Evolutionary conservation across 192 early-diverging fungal genomes (phyloP).

Genomic region (Chytriomyces sp.): DNA sequence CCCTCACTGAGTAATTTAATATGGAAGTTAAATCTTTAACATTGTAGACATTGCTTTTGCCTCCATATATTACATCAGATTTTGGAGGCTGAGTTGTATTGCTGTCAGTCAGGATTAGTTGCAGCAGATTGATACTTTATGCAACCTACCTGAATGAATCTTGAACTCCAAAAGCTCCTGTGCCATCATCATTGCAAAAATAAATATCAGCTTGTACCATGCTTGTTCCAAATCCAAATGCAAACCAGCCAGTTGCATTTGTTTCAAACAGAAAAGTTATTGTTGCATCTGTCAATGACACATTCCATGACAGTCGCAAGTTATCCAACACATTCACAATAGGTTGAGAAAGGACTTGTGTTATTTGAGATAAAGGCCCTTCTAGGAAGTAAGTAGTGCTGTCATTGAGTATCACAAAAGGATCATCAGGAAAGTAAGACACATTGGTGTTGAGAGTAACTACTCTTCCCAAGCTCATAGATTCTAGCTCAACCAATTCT

Average conservation of each 20-base stretch:
- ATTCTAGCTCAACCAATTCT: slow-evolving; percentile 37
- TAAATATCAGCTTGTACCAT: slow-evolving; percentile 42
- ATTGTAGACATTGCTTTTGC: slow-evolving; percentile 17
- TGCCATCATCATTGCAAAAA: slow-evolving; percentile 25
- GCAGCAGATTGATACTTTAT: too few relatives aligned
- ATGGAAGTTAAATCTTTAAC: background rate
- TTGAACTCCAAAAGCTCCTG: slow-evolving; percentile 27
- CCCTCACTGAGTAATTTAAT: background rate
- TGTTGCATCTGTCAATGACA: background rate
- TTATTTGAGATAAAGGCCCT: background rate
- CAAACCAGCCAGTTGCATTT: slow-evolving; percentile 48
- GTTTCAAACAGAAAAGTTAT: slow-evolving; percentile 35
- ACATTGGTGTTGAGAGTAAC: slow-evolving; percentile 46
- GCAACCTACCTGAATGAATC: slow-evolving; percentile 34
- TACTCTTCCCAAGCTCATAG: slow-evolving; percentile 34
- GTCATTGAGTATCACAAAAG: slow-evolving; percentile 26
- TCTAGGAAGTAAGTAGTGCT: background rate
- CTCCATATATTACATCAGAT: background rate
- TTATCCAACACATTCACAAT: slow-evolving; percentile 29
- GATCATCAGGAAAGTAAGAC: slow-evolving; percentile 37
- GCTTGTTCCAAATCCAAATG: slow-evolving; percentile 41
- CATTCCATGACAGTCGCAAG: slow-evolving; percentile 32
- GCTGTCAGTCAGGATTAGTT: background rate
- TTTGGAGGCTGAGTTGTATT: background rate
- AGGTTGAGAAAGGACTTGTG: background rate